A percentile compares a stretch with the other conserved stretches of the same genome.
Evolutionary conservation across 108 stramenopile species (phyloP).

Genomic region (Cyclotella kingstonii): DNA sequence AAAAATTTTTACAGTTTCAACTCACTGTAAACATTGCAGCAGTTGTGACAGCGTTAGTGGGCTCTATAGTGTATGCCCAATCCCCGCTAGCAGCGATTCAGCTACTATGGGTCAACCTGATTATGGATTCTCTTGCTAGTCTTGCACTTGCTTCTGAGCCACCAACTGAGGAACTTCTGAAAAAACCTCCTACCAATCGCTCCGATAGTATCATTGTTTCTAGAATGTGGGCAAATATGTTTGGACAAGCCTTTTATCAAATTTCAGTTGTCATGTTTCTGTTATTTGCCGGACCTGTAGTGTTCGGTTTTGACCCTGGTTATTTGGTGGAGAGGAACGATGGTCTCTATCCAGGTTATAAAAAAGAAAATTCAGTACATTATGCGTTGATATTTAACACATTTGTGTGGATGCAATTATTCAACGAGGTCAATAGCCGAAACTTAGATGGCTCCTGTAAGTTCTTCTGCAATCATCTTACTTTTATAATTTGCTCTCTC

Average conservation of each 20-base stretch:
- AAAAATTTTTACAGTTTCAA: constrained; percentile 98
- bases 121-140: constrained; percentile 97
- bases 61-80: constrained; percentile 78
- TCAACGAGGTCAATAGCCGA: constrained; percentile 96
- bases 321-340: constrained; percentile 47
- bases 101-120: constrained; percentile 97
- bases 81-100: constrained; percentile 95
- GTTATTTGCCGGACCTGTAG: constrained; percentile 57
- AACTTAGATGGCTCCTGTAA: constrained; percentile 76
- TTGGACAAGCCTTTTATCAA: constrained; percentile 88
- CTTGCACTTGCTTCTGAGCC: constrained; percentile 96
- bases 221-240: constrained; percentile 91
- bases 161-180: constrained; percentile 78
- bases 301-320: constrained; percentile 58
- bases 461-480: constrained; percentile 11
- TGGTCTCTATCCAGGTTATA: constrained; percentile 20
- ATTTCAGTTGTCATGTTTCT: constrained; percentile 72
- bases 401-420: constrained; percentile 97
- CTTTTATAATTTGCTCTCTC: constrained; percentile 4
- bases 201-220: constrained; percentile 78
- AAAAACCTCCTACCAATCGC: constrained; percentile 78
- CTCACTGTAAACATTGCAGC: constrained; percentile 96
- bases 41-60: constrained; percentile 87
- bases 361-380: constrained; percentile 70
- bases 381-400: constrained; percentile 95